A percentile compares a stretch with the other conserved stretches of the same genome.
These are phyloP conservation scores for Lactifluus piperatus DNA, from an alignment of 768 basidiomycete genomes.

Conservation along the genomic window DNA sequence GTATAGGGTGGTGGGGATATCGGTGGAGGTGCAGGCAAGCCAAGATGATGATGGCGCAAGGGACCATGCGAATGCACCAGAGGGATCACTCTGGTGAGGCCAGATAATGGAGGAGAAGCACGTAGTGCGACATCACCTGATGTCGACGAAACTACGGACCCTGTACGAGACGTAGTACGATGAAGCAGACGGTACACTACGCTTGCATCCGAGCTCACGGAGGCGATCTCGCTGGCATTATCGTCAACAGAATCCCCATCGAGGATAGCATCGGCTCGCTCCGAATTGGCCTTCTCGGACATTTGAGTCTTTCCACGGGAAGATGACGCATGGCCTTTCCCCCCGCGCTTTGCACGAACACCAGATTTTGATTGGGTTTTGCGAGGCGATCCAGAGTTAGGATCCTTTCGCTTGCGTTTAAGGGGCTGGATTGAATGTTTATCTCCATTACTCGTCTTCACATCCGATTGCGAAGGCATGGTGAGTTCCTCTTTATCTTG, in stretches of 20 bases:
- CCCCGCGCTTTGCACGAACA: constrained; percentile 4
- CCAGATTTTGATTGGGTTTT: constrained; percentile 23
- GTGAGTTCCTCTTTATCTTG: neutral
- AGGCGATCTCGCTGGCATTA: constrained; percentile 23
- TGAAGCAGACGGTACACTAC: constrained; percentile 31
- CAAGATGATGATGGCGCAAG: constrained; percentile 27
- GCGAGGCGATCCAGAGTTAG: constrained; percentile 14
- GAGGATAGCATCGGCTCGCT: neutral
- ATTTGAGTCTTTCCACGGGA: neutral
- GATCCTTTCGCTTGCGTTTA: constrained; percentile 25
- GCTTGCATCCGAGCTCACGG: constrained; percentile 33
- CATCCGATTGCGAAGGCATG: neutral
- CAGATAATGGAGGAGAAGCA: constrained; percentile 22
- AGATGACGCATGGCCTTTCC: neutral
- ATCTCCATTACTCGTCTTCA: neutral
- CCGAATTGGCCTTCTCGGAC: constrained; percentile 1
- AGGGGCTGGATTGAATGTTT: neutral
- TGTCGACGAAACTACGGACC: constrained; percentile 38
- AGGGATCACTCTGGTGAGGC: constrained; percentile 13
- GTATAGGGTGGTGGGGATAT: neutral
- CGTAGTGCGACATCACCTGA: constrained; percentile 21
- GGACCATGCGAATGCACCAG: constrained; percentile 24
- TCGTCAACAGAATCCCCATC: constrained; percentile 20
- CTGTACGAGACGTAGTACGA: constrained; percentile 30
- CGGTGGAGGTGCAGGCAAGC: constrained; percentile 14